Evolutionary conservation across 2,329 filamentous ascomycete species (phyloP), one percentile per base, ranked within the genome.

Genomic region (Penicillium sp.): DNA sequence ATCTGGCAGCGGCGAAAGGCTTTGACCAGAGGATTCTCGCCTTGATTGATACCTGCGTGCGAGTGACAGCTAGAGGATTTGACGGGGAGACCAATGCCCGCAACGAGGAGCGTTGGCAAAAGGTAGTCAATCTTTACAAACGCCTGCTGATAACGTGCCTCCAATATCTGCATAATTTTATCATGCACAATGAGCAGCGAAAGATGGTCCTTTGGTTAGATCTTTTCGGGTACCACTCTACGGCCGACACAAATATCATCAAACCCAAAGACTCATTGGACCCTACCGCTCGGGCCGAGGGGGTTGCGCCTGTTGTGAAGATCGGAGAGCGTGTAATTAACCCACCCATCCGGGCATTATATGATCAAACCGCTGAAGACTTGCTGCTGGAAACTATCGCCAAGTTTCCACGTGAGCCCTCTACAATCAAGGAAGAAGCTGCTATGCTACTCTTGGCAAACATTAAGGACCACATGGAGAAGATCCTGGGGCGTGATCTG

Each of bases 101-200:
- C 51, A 84, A 86, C 54, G 83, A 87, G 69, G 83, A 86, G 62
- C 82, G 83, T 61, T 87, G 84, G 84, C 83, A 86, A 71, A 82
- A 81, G 69, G 82, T 86, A 52, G 83, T 87, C 58, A 85, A 85
- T 65, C 80, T 83, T 4, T 87, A 85, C 72, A 87, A 88, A 72
- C 84, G 85, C 63, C 74, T 87, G 18, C 75, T 87, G 63, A 86
- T 87, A 53, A 86, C 84, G 2, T 84, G 82, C 58, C 75, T 88
- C n/a, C 85, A 87, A 66, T 86, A 86, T 60, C 71, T 87, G 53
- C 85, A 87, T 71, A 87, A 87, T 60, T 80, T 87, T 47, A 83
- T 86, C 45, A 84, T 85, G 66, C 81, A 85, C 57, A 88, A 88
- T 61, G 85, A 88, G 70, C 79, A 84, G 56, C 76, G 84, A 37